Evolutionary conservation across 306 rosid genomes (phyloP).

Genomic region (Lagenaria siceraria): DNA sequence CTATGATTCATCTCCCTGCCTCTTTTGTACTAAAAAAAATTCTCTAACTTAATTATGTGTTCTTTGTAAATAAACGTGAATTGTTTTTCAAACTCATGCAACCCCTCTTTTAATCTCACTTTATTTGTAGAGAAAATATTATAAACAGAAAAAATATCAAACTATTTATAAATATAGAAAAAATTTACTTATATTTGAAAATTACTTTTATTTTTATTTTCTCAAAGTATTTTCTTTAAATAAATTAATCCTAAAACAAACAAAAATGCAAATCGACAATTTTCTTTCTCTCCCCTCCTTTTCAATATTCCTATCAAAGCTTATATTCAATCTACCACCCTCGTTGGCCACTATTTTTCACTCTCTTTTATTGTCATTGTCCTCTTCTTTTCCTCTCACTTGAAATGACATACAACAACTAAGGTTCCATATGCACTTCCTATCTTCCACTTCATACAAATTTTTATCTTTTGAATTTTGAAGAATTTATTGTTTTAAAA

Average conservation of each 20-base stretch:
- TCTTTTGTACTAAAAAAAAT: no score
- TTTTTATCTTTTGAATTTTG: not conserved
- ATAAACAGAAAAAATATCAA: no score
- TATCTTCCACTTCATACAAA: not conserved
- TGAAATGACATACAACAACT: not conserved
- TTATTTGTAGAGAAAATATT: no score
- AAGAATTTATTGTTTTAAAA: not conserved
- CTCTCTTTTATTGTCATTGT: not conserved
- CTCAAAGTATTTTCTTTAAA: not conserved
- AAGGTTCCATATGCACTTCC: not conserved
- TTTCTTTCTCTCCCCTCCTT: not conserved
- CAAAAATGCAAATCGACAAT: not conserved
- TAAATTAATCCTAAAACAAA: no score
- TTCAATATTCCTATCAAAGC: not conserved
- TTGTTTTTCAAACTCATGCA: no score
- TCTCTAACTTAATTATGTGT: no score
- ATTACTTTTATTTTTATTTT: no score
- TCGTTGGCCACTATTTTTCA: not conserved
- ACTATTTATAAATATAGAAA: no score
- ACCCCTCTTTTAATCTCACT: no score
- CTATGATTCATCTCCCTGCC: no score
- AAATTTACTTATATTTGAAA: no score
- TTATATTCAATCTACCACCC: not conserved
- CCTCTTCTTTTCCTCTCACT: not conserved
- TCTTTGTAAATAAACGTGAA: no score